These are phyloP conservation scores for Chimonanthus praecox DNA, from an alignment of 164 flowering plant genomes.

Conservation along the genomic window DNA sequence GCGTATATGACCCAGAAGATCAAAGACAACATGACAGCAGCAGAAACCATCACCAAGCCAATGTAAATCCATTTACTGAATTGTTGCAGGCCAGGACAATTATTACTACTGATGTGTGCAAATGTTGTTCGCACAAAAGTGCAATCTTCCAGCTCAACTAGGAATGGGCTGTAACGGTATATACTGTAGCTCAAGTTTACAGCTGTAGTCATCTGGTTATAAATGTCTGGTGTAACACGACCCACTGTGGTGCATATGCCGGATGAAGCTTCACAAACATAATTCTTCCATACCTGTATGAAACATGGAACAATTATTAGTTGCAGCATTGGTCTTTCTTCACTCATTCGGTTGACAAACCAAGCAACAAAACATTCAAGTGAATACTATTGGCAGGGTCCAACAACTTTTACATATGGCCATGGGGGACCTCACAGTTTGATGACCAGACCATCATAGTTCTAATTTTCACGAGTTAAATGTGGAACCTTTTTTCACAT, in stretches of 20 bases:
- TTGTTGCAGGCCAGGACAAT: constrained; percentile 62
- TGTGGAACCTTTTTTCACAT: too few relatives aligned
- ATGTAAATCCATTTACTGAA: constrained; percentile 56
- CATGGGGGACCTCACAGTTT: too few relatives aligned
- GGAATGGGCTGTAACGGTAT: constrained; percentile 58
- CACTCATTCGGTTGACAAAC: too few relatives aligned
- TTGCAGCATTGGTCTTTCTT: background rate
- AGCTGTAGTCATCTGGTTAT: constrained; percentile 52
- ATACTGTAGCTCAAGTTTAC: constrained; percentile 66
- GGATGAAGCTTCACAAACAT: constrained; percentile 31
- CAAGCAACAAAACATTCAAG: background rate
- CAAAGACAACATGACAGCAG: constrained; percentile 77
- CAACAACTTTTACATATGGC: too few relatives aligned
- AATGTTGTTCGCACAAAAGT: constrained; percentile 71
- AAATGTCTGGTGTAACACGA: constrained; percentile 54
- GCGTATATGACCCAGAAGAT: constrained; percentile 89
- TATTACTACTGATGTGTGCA: constrained; percentile 20
- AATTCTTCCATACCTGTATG: constrained; percentile 29
- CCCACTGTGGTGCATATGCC: constrained; percentile 54
- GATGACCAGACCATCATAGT: too few relatives aligned
- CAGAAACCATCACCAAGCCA: constrained; percentile 71
- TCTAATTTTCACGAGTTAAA: too few relatives aligned
- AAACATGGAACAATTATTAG: background rate
- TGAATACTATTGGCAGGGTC: background rate
- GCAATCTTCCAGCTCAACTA: constrained; percentile 65